Evolutionary conservation across 768 basidiomycete species (phyloP), one percentile per base, ranked within the genome.

Genomic region (Kondoa subrosea): DNA sequence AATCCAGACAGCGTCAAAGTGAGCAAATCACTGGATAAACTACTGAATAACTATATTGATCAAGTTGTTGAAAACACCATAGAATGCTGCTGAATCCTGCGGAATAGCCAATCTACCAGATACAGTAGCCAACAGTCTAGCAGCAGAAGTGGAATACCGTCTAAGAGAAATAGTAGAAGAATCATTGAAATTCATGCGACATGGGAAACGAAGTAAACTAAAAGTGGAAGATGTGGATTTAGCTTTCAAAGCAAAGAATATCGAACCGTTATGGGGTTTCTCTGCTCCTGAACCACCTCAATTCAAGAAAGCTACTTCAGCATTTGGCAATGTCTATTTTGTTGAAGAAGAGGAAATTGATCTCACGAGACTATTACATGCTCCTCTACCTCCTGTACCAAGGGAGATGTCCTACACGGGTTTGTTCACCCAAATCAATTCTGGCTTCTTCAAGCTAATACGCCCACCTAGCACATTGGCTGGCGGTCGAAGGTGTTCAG

Each of bases 261-360:
- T 97, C 71, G 95, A 97, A 77, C 95, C 95, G 14, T 79, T 97
- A 27, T 97, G 88, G 75, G 95, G 87, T 32, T 89, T 87, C 79
- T 83, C 83, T 12, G 80, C 86, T 84, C 80, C 84, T 83, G 57
- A 66, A 71, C 66, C 75, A 72, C 72, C 72, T 70, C 70, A 72
- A 81, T 82, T 59, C 81, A 83, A 29, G 81, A 83, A 62, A 83
- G 81, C 70, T 79, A 82, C 12, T 78, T 82, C 70, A 68, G 78
- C 57, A 2, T 82, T 83, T 3, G 87, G 87, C 0, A 79, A 87
- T 1, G 87, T 97, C 2, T 96, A 90, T 78, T 91, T 90, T 73
- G 84, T 93, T 21, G 90, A 95, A 69, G 95, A 99, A 75, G 91
- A 96, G 72, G 95, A 97, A 77, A 87, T 99, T 61, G 95, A 97